Conservation (phyloP, 495 filamentous ascomycete genomes). For the Lichenothelia convexa region DNA sequence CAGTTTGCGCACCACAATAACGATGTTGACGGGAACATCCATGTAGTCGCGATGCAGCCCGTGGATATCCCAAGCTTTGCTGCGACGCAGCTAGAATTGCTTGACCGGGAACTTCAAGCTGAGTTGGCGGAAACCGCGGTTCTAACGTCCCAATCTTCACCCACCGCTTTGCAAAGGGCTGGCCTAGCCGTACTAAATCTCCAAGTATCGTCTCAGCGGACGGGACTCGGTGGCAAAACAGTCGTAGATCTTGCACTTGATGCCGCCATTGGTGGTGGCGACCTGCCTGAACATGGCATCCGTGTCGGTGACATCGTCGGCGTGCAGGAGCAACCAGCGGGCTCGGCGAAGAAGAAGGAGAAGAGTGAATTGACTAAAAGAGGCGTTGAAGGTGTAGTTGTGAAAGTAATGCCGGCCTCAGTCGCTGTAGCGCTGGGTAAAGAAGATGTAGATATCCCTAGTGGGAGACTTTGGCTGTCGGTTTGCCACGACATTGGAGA, state of each 20-base stretch:
- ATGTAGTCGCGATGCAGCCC: slow-evolving; percentile 20
- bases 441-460: slow-evolving; percentile 39
- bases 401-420: slow-evolving; percentile 38
- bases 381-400: slow-evolving; percentile 69
- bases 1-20: too few species aligned
- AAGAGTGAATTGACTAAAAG: slow-evolving; percentile 40
- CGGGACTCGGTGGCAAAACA: slow-evolving; percentile 73
- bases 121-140: slow-evolving; percentile 56
- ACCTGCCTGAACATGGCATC: slow-evolving; percentile 66
- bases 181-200: slow-evolving; percentile 79
- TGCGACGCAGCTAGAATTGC: slow-evolving; percentile 54
- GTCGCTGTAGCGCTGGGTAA: slow-evolving; percentile 54
- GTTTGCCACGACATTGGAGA: too few species aligned
- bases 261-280: slow-evolving; percentile 34
- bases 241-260: slow-evolving; percentile 69
- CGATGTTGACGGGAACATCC: too few species aligned
- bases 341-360: slow-evolving; percentile 54
- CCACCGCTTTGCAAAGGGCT: slow-evolving; percentile 58
- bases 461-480: slow-evolving; percentile 46
- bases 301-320: slow-evolving; percentile 75
- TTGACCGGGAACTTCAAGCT: slow-evolving; percentile 57
- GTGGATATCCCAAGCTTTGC: slow-evolving; percentile 63
- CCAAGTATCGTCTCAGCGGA: slow-evolving; percentile 57
- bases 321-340: slow-evolving; percentile 53
- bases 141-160: slow-evolving; percentile 51